Evolutionary conservation across 257 asterid species (phyloP).

Genomic region (Solanum medicagineum): DNA sequence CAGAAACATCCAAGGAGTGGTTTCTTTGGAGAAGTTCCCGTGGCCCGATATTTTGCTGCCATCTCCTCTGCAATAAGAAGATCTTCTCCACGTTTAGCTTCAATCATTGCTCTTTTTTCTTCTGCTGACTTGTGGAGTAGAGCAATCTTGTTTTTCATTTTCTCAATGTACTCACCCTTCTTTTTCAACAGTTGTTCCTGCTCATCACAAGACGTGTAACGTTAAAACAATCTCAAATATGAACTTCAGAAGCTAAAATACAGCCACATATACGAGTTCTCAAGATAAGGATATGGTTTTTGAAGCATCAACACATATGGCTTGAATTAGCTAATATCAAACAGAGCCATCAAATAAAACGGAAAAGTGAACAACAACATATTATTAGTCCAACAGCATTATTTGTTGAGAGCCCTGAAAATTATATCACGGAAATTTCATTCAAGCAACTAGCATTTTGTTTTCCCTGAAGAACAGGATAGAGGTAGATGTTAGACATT

Average conservation of each 20-base stretch:
- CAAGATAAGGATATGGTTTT: neutral
- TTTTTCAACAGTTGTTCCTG: conserved; percentile 72
- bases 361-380: neutral
- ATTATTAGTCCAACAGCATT: neutral
- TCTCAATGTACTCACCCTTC: conserved; percentile 69
- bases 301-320: neutral
- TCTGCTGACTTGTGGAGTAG: conserved; percentile 71
- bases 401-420: neutral
- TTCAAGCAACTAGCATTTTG: neutral
- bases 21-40: conserved; percentile 77
- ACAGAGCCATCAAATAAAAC: neutral
- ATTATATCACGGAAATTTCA: neutral
- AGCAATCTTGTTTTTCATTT: conserved; percentile 65
- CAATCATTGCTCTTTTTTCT: conserved; percentile 58
- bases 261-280: neutral
- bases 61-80: conserved; percentile 79
- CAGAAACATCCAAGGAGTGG: conserved; percentile 52
- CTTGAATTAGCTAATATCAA: neutral
- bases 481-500: neutral
- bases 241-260: neutral
- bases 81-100: conserved; percentile 78
- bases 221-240: neutral
- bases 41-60: conserved; percentile 76
- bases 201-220: neutral
- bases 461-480: neutral